A percentile compares a stretch with the other conserved stretches of the same genome.
These are phyloP conservation scores for Cutaneotrichosporon curvatum DNA, from an alignment of 1,284 basidiomycete genomes.

Conservation along the genomic window DNA sequence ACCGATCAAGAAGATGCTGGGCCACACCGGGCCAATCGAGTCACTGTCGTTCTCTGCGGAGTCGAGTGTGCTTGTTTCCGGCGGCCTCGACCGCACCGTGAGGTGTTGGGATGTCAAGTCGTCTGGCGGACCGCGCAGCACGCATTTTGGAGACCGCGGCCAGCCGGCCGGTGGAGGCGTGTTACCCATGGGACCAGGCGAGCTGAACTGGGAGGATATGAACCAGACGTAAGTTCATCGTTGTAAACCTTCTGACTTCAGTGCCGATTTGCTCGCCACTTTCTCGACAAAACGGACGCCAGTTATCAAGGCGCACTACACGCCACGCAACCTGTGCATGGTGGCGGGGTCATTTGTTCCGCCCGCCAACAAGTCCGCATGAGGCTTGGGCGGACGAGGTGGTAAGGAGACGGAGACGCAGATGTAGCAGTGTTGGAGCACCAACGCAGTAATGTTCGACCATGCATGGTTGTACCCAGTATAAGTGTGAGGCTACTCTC, in stretches of 20 bases:
- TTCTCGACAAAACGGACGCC: constrained; percentile 95
- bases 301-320: constrained; percentile 85
- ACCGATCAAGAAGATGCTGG: constrained; percentile 93
- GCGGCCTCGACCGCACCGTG: constrained; percentile 87
- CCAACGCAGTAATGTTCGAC: neutral
- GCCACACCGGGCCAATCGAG: constrained; percentile 81
- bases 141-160: neutral
- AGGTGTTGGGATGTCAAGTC: constrained; percentile 92
- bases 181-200: constrained; percentile 33
- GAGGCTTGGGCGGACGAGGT: neutral
- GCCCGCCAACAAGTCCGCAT: constrained; percentile 24
- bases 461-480: constrained; percentile 18
- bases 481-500: neutral
- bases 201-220: constrained; percentile 28
- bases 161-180: constrained; percentile 9
- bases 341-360: constrained; percentile 62
- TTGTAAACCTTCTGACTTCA: constrained; percentile 42
- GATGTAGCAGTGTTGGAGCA: too few relatives aligned
- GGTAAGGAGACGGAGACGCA: neutral
- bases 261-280: constrained; percentile 79
- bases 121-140: constrained; percentile 56
- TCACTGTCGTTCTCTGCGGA: constrained; percentile 88
- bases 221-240: constrained; percentile 38
- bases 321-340: constrained; percentile 85
- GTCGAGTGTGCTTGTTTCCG: constrained; percentile 80